Evolutionary conservation across 2,329 filamentous ascomycete genomes (phyloP).

Genomic region (Dothideomycetes sp.): DNA sequence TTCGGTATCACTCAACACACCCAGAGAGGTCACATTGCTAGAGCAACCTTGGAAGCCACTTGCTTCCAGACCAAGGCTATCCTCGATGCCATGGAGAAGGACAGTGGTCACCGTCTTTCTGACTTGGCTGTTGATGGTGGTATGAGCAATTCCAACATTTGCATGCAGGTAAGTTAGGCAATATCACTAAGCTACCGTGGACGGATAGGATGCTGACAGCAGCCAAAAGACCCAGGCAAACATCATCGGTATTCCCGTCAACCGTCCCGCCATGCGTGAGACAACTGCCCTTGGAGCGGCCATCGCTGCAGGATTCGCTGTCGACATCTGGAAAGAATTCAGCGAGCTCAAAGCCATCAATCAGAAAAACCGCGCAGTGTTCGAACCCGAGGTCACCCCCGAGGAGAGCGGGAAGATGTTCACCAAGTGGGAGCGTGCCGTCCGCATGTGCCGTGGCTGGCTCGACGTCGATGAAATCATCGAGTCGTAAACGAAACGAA

Average conservation of each 20-base stretch:
- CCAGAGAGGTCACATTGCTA: conserved; percentile 70
- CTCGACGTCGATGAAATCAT: conserved; percentile 18
- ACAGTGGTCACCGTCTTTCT: conserved; percentile 63
- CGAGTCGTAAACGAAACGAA: conserved; percentile 6
- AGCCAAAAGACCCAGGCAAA: conserved; percentile 62
- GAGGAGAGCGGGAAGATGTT: conserved; percentile 21
- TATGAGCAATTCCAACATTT: conserved; percentile 76
- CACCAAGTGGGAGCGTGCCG: conserved; percentile 20
- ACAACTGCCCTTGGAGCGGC: conserved; percentile 77
- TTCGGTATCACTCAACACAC: conserved; percentile 76
- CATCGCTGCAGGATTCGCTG: conserved; percentile 72
- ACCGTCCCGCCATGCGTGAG: conserved; percentile 76
- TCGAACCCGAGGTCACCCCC: conserved; percentile 18
- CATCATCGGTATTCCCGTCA: conserved; percentile 69
- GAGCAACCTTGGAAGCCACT: conserved; percentile 76
- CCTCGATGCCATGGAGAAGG: conserved; percentile 76
- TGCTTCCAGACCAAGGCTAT: conserved; percentile 90
- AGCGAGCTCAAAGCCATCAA: conserved; percentile 50
- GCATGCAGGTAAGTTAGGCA: conserved; percentile 56
- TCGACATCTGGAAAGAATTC: conserved; percentile 65
- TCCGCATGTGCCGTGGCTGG: conserved; percentile 22
- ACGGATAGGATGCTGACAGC: background rate
- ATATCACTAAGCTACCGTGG: background rate
- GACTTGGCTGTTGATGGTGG: conserved; percentile 75
- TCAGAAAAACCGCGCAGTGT: conserved; percentile 19